Evolutionary conservation across 2,329 filamentous ascomycete genomes (phyloP), one percentile per base, ranked within the genome.

Genomic region (Plenodomus lindquistii): DNA sequence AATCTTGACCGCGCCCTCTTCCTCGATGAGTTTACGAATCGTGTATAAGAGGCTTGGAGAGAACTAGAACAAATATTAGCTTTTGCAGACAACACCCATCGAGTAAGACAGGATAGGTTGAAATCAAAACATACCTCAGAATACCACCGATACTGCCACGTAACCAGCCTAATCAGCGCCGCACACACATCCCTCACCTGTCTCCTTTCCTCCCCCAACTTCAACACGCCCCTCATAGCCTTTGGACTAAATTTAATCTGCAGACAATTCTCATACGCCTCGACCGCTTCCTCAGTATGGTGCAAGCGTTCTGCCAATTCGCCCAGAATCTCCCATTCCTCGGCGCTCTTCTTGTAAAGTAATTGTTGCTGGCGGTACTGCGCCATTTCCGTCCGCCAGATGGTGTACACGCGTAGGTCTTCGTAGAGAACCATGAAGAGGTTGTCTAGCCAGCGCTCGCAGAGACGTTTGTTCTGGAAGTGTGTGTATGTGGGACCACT

Each of bases 141-240:
- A 77, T 99, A 99, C 94, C 94, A 99, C 60, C 94, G 83, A 75
- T 97, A 99, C 76, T 99, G 94, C 94, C 94, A 99, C 11, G 93
- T 94, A 27, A 97, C 90, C 36, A 99, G 79, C 43, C 91, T 81
- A 58, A 99, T 97, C 49, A 97, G 80, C n/a, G 89, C 86, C 21
- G 86, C 88, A 6, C 97, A 82, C 48, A 87, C 90, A 52, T 91
- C 88, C 52, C 91, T 80, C 3, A 89, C 91, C 73, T 89, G 90
- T 65, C 88, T 89, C 49, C 82, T 81, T 67, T 84, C 84, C 73
- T 95, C 88, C 60, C 91, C 91, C 40, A 90, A 81, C 45, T 85
- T 86, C 42, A 97, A 77, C 46, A 97, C 86, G 2, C 94, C 94
- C 16, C 85, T 84, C 73, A 97, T 86, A 0, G 93, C 91, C 74